A percentile compares a stretch with the other conserved stretches of the same genome.
Evolutionary conservation across 306 rosid species (phyloP).

Genomic region (Acacia acuminata): DNA sequence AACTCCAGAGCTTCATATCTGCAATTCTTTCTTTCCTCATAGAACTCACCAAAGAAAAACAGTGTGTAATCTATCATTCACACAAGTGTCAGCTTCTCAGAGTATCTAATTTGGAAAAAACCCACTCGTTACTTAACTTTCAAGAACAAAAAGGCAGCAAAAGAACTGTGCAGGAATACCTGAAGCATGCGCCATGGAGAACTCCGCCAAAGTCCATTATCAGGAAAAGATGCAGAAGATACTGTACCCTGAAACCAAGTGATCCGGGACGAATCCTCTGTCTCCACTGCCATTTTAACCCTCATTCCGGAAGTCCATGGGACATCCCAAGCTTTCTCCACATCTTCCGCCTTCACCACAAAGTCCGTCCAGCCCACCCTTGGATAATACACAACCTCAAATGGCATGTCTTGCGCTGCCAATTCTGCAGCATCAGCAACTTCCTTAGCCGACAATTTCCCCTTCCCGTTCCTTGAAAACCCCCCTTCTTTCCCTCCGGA

Average conservation of each 20-base stretch:
- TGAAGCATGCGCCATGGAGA: constrained; percentile 82
- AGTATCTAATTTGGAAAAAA: background rate
- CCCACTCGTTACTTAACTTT: background rate
- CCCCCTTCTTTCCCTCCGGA: constrained; percentile 17
- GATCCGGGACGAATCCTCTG: constrained; percentile 53
- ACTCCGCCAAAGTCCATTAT: constrained; percentile 46
- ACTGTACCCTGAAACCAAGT: constrained; percentile 61
- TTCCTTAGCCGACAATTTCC: constrained; percentile 35
- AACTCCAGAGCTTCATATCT: background rate
- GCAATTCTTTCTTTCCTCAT: constrained; percentile 4
- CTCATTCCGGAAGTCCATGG: constrained; percentile 53
- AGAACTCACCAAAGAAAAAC: background rate
- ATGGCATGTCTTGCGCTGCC: constrained; percentile 48
- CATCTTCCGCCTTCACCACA: constrained; percentile 60
- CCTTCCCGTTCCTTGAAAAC: constrained; percentile 37
- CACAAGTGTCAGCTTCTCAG: background rate
- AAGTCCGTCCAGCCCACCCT: constrained; percentile 57
- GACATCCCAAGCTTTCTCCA: constrained; percentile 44
- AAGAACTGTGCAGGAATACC: constrained; percentile 33
- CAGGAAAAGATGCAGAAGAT: constrained; percentile 34
- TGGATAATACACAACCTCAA: constrained; percentile 67
- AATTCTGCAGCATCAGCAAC: constrained; percentile 49
- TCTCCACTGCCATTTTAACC: constrained; percentile 58
- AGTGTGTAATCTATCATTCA: background rate
- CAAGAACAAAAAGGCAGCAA: background rate